Conservation (phyloP, 257 asterid genomes). For the Solanum arcanum region DNA sequence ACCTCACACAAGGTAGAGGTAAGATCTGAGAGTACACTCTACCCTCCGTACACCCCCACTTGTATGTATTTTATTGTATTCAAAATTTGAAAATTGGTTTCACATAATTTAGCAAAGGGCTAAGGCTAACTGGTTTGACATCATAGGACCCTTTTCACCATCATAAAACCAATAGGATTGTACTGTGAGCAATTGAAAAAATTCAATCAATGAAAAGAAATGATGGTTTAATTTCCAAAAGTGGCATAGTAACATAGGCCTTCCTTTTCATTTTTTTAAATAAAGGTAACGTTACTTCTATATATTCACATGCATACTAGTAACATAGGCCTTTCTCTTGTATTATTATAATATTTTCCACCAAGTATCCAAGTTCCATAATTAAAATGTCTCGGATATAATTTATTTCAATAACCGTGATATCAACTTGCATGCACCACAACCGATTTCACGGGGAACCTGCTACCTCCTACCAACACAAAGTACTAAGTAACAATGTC, state of each 20-base stretch:
- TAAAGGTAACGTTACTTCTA: not conserved
- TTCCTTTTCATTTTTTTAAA: not conserved
- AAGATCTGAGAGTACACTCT: not conserved
- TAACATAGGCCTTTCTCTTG: not conserved
- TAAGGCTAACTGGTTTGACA: not conserved
- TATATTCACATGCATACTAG: not conserved
- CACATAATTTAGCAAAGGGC: not conserved
- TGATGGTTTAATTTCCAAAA: not conserved
- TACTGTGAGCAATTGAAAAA: not conserved
- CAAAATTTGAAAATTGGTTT: not conserved
- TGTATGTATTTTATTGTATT: not conserved
- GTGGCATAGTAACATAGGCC: not conserved
- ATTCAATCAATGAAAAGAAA: not conserved
- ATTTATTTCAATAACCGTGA: not conserved
- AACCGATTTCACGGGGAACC: not conserved
- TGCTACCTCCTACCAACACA: not conserved
- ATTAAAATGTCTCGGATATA: not conserved
- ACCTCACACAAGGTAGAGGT: not conserved
- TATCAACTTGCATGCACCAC: not conserved
- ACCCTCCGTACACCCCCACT: not conserved
- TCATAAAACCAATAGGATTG: not conserved
- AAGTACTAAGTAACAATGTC: not conserved
- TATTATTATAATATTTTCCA: not conserved
- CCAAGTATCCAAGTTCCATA: not conserved
- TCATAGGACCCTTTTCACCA: not conserved